Percentiles rank a stretch among this genome's conserved stretches.
These are phyloP conservation scores for Fraxinus angustifolia DNA, from an alignment of 305 asterid genomes.

Conservation along the genomic window DNA sequence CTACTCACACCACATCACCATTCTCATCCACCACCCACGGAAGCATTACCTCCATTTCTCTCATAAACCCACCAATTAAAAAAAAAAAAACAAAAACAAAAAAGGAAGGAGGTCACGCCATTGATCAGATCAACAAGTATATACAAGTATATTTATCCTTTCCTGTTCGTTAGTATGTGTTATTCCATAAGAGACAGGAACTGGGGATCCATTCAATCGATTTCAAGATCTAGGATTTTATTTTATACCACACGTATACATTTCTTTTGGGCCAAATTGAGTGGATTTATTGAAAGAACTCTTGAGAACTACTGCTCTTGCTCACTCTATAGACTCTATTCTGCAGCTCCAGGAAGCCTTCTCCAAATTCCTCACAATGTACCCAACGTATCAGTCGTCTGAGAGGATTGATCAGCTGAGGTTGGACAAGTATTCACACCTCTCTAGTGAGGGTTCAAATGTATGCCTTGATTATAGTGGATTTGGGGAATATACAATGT, in stretches of 20 bases:
- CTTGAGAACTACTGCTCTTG: conserved; percentile 82
- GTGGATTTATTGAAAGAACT: conserved; percentile 46
- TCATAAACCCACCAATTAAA: not conserved
- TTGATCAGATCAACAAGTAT: conserved; percentile 95
- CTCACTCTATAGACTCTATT: conserved; percentile 57
- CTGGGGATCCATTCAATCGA: not conserved
- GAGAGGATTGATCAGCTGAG: conserved; percentile 85
- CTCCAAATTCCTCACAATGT: conserved; percentile 78
- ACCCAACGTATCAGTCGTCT: conserved; percentile 68
- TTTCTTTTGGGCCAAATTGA: not conserved
- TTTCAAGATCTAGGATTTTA: not conserved
- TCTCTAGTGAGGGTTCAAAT: conserved; percentile 52
- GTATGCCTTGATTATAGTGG: conserved; percentile 95
- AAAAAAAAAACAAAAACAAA: too few relatives aligned
- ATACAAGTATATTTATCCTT: not conserved
- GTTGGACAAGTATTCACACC: conserved; percentile 75
- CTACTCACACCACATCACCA: not conserved
- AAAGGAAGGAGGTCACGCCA: conserved; percentile 28
- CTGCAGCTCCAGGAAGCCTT: conserved; percentile 65
- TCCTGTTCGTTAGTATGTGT: not conserved
- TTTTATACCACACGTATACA: not conserved
- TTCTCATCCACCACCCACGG: not conserved
- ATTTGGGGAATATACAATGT: conserved; percentile 42
- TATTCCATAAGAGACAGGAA: not conserved
- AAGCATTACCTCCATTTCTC: not conserved